A percentile compares a stretch with the other conserved stretches of the same genome.
Conservation (phyloP, 345 rosid genomes). For the Salix udensis region DNA sequence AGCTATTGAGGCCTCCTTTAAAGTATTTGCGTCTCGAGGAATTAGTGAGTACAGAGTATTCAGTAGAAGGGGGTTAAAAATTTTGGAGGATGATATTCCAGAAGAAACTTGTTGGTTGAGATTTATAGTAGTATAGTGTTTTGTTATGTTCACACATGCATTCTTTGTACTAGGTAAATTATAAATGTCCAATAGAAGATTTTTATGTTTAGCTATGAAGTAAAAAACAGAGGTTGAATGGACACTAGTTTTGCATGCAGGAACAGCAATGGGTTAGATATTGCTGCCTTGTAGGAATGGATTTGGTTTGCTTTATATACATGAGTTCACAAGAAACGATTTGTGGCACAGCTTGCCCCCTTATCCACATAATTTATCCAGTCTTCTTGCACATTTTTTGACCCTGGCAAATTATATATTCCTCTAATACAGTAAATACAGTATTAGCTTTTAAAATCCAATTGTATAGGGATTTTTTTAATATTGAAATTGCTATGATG, state of each 20-base stretch:
- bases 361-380: too few relatives aligned
- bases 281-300: not conserved
- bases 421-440: too few relatives aligned
- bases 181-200: not conserved
- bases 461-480: not conserved
- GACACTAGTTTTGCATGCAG: not conserved
- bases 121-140: not conserved
- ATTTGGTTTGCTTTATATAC: not conserved
- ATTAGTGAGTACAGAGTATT: constrained; percentile 60
- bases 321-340: too few relatives aligned
- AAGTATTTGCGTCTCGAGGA: constrained; percentile 87
- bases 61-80: constrained; percentile 9
- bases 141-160: not conserved
- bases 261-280: not conserved
- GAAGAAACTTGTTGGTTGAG: not conserved
- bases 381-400: too few relatives aligned
- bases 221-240: not conserved
- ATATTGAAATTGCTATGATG: not conserved
- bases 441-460: not conserved
- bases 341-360: too few relatives aligned
- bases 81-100: not conserved
- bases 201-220: not conserved
- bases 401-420: too few relatives aligned
- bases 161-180: not conserved
- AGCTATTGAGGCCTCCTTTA: constrained; percentile 85